Evolutionary conservation across 140 eudicot species (phyloP), one percentile per base, ranked within the genome.

Genomic region (Artemisia princeps): DNA sequence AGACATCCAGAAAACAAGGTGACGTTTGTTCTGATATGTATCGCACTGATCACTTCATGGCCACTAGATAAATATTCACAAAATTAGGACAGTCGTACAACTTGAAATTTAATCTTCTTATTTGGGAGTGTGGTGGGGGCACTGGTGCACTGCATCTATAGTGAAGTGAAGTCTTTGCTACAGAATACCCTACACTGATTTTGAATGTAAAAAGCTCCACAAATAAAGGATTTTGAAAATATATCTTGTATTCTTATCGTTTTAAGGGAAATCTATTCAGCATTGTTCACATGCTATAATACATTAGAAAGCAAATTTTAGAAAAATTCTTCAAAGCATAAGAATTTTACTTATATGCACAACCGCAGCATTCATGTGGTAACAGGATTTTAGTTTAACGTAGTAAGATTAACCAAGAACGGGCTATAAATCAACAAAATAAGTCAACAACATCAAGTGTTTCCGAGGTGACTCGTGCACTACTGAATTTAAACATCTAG

Each of bases 1-100:
- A 55, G 67, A 63, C 60, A 62, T 12, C 16, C 5, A 60, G 46
- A 66, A 65, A 23, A 53, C 20, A 42, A 54, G 66, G 65, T 30
- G 11, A 37, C 28, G 37, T 64, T 45, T 40, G 60, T 56, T 55
- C 65, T n/a, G 42, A 40, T 40, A 37, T 20, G 23, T 13, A 67
- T 2, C 11, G 15, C 61, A 50, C 30, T 9, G 30, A 67, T 17
- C n/a, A n/a, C 49, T 54, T 17, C 16, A 40, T 37, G 5, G 60
- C 19, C 16, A 64, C 2, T 6, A 5, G 53, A 22, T 20, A 20
- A 10, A 55, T 22, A 55, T 22, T 10, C 62, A 56, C 13, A 37
- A 37, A 37, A 6, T 1, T 37, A 30, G 28, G 14, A 19, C 12
- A 56, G 13, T 56, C 13, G 7, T 23, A 10, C 2, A 19, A 1